Percentiles rank a stretch among this genome's conserved stretches.
Conservation (phyloP, 805 yeast species). For the Nakazawaea peltata region DNA sequence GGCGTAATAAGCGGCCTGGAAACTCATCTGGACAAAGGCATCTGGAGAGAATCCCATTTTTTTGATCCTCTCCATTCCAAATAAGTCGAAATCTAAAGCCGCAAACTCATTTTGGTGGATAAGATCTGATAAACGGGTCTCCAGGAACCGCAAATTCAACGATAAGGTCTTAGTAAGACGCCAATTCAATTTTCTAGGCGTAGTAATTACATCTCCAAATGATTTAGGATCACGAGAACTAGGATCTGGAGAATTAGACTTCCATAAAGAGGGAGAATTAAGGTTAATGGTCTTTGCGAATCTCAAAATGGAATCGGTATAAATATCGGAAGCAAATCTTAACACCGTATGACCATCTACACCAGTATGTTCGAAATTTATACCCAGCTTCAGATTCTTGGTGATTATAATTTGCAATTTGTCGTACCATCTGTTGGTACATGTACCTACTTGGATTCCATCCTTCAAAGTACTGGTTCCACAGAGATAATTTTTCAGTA, state of each 20-base stretch:
- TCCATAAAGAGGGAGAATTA: constrained; percentile 69
- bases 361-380: constrained; percentile 91
- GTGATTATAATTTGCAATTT: constrained; percentile 83
- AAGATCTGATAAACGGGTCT: constrained; percentile 78
- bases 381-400: constrained; percentile 85
- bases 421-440: constrained; percentile 94
- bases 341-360: constrained; percentile 94
- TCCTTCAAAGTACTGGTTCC: constrained; percentile 73
- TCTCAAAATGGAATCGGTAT: constrained; percentile 81
- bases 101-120: constrained; percentile 86
- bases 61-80: constrained; percentile 74
- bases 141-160: constrained; percentile 80
- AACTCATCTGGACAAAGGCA: constrained; percentile 90
- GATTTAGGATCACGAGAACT: constrained; percentile 31
- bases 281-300: constrained; percentile 80
- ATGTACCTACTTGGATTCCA: constrained; percentile 89
- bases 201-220: constrained; percentile 44
- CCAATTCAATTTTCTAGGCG: constrained; percentile 89
- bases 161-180: constrained; percentile 70
- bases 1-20: constrained; percentile 89
- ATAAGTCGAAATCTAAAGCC: constrained; percentile 63
- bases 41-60: constrained; percentile 86
- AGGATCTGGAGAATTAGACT: constrained; percentile 39
- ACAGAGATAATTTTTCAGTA: constrained; percentile 81
- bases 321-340: constrained; percentile 81